phyloP scores from a whole-genome alignment of 768 basidiomycete genomes.

The Leccinellum rugosiceps region DNA sequence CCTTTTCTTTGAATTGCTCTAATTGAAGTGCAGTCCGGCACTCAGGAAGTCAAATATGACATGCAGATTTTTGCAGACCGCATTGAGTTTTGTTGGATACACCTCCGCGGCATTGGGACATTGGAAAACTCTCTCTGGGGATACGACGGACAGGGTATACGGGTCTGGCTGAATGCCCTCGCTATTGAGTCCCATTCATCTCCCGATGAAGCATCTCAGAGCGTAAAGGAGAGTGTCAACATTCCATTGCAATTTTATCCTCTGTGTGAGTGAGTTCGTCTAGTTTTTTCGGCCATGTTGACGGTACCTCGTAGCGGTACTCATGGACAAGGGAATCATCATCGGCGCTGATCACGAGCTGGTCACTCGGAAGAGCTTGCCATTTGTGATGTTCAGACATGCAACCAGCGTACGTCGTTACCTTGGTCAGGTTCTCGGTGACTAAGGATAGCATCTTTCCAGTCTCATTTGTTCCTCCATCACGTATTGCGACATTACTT shows the following conservation, averaged over 20 bases:
- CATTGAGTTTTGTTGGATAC: constrained; percentile 99
- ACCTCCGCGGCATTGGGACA: constrained; percentile 87
- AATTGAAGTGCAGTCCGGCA: constrained; percentile 54
- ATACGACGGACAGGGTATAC: constrained; percentile 84
- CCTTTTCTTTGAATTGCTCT: not conserved
- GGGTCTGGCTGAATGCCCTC: constrained; percentile 95
- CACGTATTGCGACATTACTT: constrained; percentile 86
- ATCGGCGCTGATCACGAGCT: constrained; percentile 93
- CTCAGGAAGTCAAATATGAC: constrained; percentile 93
- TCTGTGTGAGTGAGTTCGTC: constrained; percentile 57
- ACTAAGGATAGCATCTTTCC: not conserved
- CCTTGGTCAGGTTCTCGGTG: constrained; percentile 1
- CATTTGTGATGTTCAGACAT: constrained; percentile 90
- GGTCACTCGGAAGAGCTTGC: constrained; percentile 66
- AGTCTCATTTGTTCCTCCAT: constrained; percentile 94
- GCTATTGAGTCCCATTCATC: constrained; percentile 68
- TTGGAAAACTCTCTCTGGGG: constrained; percentile 98
- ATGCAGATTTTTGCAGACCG: constrained; percentile 95
- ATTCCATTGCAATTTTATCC: constrained; percentile 95
- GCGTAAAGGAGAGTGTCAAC: constrained; percentile 90
- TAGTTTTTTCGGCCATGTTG: not conserved
- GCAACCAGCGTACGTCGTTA: constrained; percentile 70
- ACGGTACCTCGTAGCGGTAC: constrained; percentile 58
- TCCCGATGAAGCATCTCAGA: constrained; percentile 36
- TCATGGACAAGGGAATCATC: constrained; percentile 99